Evolutionary conservation across 371 early-diverging fungal genomes (phyloP).

Genomic region (Choanephora cucurbitarum): DNA sequence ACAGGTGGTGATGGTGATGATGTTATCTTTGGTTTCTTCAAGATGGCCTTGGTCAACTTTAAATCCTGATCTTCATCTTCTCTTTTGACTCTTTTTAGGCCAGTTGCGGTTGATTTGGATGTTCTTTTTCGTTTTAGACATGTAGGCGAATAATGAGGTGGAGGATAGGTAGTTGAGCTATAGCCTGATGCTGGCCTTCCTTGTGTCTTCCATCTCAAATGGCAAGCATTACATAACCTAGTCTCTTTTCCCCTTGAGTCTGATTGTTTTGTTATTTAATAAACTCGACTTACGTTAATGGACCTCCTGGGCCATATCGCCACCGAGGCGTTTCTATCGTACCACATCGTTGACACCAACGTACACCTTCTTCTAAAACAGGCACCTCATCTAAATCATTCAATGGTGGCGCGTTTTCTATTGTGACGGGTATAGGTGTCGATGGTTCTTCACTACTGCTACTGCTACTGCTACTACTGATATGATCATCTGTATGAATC

Average conservation of each 20-base stretch:
- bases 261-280: too few species aligned
- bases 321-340: conserved; percentile 26
- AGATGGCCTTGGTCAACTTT: neutral
- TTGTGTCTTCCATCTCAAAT: conserved; percentile 30
- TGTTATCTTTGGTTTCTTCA: neutral
- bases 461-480: conserved; percentile 2
- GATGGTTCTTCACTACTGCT: conserved; percentile 6
- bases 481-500: too few species aligned
- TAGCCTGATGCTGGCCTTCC: conserved; percentile 13
- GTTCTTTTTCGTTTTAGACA: neutral
- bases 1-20: neutral
- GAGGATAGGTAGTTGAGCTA: conserved; percentile 12
- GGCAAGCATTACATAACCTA: conserved; percentile 51
- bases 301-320: conserved; percentile 25
- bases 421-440: conserved; percentile 5
- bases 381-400: neutral
- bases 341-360: conserved; percentile 31
- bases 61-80: conserved; percentile 7
- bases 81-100: neutral
- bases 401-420: conserved; percentile 11
- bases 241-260: neutral
- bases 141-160: conserved; percentile 4
- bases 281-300: conserved; percentile 30
- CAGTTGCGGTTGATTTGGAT: neutral
- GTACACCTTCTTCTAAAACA: conserved; percentile 1